Evolutionary conservation across 2,329 filamentous ascomycete species (phyloP), one percentile per base, ranked within the genome.

Genomic region (Ophiocordyceps australis): DNA sequence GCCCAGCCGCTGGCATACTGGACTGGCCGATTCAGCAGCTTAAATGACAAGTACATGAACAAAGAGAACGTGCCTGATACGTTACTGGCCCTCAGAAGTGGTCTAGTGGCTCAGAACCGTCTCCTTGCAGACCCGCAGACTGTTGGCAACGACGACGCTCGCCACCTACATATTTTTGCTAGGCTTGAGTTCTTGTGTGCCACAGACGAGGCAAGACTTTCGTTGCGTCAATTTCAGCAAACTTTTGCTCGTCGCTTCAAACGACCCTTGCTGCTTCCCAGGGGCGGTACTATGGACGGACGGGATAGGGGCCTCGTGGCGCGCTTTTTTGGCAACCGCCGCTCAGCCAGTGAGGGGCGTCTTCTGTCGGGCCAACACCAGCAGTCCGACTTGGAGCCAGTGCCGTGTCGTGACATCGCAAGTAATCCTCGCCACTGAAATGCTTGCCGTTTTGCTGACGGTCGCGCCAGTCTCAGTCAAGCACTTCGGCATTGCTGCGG

Each of bases 1-100:
- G 53, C 59, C 3, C 57, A 63, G 36, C 46, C 55, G 5, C 54
- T 57, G 3, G 43, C 52, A 3, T 75, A 72, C 42, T 77, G 72
- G 72, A 52, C 57, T 9, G 72, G 72, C 12, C 64, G 72, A 20
- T 73, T 74, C 39, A 48, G 28, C 16, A 12, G 25, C 7, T 25
- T 30, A n/a, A 25, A 27, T 14, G 25, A 27, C 20, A 5, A 20
- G 2, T 28, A 30, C 13, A 17, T 24, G 17, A 21, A 14, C 6
- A 9, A 18, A 5, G 23, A 22, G 9, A 9, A 17, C 9, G 21
- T 8, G 11, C 25, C 25, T n/a, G 25, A 30, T 23, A 25, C 24
- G 13, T 14, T 30, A 3, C 20, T 58, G 26, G 48, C 64, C 3
- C 44, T 74, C 1, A 54, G 62, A 26, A 69, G 75, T 43, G 57